phyloP scores from a whole-genome alignment of 306 rosid species.

The Sindora glabra region DNA sequence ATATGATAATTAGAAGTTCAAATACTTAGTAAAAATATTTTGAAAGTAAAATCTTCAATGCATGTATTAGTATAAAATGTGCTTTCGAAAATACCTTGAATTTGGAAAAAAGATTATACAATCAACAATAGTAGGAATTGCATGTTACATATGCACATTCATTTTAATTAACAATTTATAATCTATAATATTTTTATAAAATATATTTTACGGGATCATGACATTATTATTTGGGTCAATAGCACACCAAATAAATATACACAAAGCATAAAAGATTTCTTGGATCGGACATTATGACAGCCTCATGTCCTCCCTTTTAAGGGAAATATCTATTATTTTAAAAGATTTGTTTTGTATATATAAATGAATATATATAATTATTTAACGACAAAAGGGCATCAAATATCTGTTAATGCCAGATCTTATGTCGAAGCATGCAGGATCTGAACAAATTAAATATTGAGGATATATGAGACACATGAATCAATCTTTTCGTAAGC shows the following conservation, averaged over 20 bases:
- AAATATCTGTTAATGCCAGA: conserved; percentile 10
- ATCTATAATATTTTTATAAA: too few species aligned
- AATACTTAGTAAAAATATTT: too few species aligned
- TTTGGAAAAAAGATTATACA: too few species aligned
- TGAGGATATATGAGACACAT: too few species aligned
- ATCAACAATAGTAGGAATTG: conserved; percentile 10
- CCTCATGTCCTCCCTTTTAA: conserved; percentile 36
- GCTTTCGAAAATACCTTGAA: too few species aligned
- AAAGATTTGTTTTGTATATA: conserved; percentile 19
- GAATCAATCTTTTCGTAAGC: too few species aligned
- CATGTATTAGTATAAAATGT: too few species aligned
- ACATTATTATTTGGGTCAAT: conserved; percentile 21
- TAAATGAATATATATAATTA: background rate
- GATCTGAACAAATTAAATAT: background rate
- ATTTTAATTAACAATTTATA: too few species aligned
- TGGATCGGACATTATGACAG: conserved; percentile 61
- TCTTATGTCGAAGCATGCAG: background rate
- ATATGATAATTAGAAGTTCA: too few species aligned
- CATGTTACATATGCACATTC: background rate
- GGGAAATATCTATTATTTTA: conserved; percentile 40
- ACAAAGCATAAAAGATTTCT: conserved; percentile 30
- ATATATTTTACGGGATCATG: conserved; percentile 7
- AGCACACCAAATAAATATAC: background rate
- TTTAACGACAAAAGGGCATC: conserved; percentile 10
- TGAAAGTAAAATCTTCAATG: too few species aligned